Conservation (phyloP, 1,139 yeast genomes). For the Saccharomycopsis hybrid region DNA sequence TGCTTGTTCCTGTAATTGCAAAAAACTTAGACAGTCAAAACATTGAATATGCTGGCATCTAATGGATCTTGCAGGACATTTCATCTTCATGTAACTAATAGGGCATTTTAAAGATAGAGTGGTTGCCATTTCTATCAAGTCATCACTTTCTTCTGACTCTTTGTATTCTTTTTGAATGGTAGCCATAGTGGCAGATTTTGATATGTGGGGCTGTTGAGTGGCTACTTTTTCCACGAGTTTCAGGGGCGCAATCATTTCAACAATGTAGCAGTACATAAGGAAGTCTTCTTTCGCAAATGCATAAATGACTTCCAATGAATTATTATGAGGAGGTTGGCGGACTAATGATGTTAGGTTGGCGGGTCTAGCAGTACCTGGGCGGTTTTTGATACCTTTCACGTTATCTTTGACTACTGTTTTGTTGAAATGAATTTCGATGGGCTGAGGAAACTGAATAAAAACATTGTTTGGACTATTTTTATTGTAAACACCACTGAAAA, state of each 20-base stretch:
- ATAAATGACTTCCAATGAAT: constrained; percentile 44
- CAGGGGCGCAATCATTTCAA: constrained; percentile 41
- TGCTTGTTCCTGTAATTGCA: constrained; percentile 53
- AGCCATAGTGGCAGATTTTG: constrained; percentile 30
- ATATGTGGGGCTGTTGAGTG: constrained; percentile 40
- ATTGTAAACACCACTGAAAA: constrained; percentile 42
- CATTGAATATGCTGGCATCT: constrained; percentile 65
- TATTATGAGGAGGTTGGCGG: constrained; percentile 30
- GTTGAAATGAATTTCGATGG: constrained; percentile 51
- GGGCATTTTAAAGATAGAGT: constrained; percentile 59
- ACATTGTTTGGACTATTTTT: constrained; percentile 32
- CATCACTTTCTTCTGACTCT: constrained; percentile 48
- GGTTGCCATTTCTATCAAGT: constrained; percentile 50
- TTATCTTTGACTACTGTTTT: constrained; percentile 39
- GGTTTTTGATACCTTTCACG: constrained; percentile 55
- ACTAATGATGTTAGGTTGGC: constrained; percentile 50
- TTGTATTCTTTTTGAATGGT: constrained; percentile 38
- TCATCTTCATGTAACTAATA: constrained; percentile 53
- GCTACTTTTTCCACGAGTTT: constrained; percentile 29
- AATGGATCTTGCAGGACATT: constrained; percentile 51
- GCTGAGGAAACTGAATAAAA: constrained; percentile 49
- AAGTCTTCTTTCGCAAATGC: constrained; percentile 44
- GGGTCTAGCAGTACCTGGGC: constrained; percentile 59
- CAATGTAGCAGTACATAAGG: constrained; percentile 46
- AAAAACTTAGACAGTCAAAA: constrained; percentile 57